These are phyloP conservation scores for Triticum aestivum DNA, from an alignment of 176 grass and related monocot species.

Conservation along the genomic window IWGSC_CS_RefSeq_v2.1 NC_057801.1:731682252-731682751, in stretches of 20 bases:
- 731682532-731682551: neutral
- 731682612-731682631: neutral
- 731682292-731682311: slow-evolving; percentile 83
- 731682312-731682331: slow-evolving; percentile 70
- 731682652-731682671: no score
- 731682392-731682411: slow-evolving; percentile 1
- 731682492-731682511: neutral
- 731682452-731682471: neutral
- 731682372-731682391: slow-evolving; percentile 69
- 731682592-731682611: slow-evolving; percentile 17
- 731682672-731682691: no score
- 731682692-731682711: no score
- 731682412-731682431: neutral
- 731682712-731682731: no score
- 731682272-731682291: slow-evolving; percentile 63
- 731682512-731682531: neutral
- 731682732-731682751: no score
- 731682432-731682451: neutral
- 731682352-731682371: slow-evolving; percentile 64
- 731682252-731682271: slow-evolving; percentile 76
- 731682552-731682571: slow-evolving; percentile 35
- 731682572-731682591: slow-evolving; percentile 11
- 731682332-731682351: slow-evolving; percentile 65
- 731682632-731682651: no score
- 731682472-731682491: neutral